A percentile compares a stretch with the other conserved stretches of the same genome.
Evolutionary conservation across 2,329 filamentous ascomycete genomes (phyloP).

Genomic region (Aspergillus fumigatus): DNA sequence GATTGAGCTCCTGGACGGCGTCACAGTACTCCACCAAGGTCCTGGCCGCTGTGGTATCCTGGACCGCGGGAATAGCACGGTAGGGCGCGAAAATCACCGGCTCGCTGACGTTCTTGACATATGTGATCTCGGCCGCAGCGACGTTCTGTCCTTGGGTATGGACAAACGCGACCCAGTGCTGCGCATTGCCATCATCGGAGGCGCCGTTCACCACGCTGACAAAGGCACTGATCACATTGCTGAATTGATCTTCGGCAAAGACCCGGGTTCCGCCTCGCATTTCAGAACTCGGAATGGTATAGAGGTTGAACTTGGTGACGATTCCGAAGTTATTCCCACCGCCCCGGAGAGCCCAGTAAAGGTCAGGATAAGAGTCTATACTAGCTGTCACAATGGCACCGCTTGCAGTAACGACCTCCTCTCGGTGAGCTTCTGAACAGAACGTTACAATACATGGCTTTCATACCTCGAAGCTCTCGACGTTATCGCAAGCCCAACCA

Average conservation of each 20-base stretch:
- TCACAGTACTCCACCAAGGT: conserved; percentile 29
- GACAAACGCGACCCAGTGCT: conserved; percentile 29
- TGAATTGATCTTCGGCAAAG: conserved; percentile 26
- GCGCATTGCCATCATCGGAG: conserved; percentile 30
- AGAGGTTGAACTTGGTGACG: conserved; percentile 38
- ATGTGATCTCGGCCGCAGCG: conserved; percentile 32
- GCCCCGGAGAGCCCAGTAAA: conserved; percentile 40
- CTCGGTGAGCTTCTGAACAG: background rate
- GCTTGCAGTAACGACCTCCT: conserved; percentile 23
- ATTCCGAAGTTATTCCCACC: conserved; percentile 38
- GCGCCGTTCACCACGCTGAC: conserved; percentile 22
- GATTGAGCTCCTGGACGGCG: conserved; percentile 30
- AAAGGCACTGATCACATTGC: conserved; percentile 30
- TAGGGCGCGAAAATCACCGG: conserved; percentile 36
- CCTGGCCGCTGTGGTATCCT: conserved; percentile 25
- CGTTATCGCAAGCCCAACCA: conserved; percentile 35
- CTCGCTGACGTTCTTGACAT: conserved; percentile 32
- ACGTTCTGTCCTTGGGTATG: conserved; percentile 22
- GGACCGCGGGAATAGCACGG: conserved; percentile 26
- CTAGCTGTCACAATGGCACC: conserved; percentile 29
- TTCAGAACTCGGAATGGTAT: conserved; percentile 32
- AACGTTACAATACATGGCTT: background rate
- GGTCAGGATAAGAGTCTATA: conserved; percentile 24
- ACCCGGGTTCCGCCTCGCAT: conserved; percentile 37
- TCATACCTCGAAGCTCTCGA: conserved; percentile 29